These are phyloP conservation scores for Ogataea corticis DNA, from an alignment of 805 yeast species.

Conservation along the genomic window DNA sequence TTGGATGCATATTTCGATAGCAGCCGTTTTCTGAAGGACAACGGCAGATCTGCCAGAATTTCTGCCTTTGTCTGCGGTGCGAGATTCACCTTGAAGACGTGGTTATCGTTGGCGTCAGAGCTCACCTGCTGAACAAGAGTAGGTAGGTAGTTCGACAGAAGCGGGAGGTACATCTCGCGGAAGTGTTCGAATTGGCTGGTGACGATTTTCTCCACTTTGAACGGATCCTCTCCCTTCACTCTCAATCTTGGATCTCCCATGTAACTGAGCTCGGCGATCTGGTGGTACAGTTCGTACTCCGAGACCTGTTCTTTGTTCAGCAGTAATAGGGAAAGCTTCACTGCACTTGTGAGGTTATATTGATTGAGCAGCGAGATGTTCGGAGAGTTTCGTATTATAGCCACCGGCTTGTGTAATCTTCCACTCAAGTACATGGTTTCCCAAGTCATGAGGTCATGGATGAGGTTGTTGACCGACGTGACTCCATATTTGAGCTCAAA, in stretches of 20 bases:
- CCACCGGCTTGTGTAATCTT: constrained; percentile 90
- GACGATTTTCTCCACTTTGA: constrained; percentile 85
- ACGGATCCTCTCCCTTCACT: constrained; percentile 89
- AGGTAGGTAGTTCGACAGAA: constrained; percentile 45
- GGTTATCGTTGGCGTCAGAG: constrained; percentile 21
- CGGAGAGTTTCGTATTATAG: constrained; percentile 64
- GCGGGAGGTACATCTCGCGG: constrained; percentile 71
- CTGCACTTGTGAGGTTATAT: constrained; percentile 74
- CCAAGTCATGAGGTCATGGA: constrained; percentile 82
- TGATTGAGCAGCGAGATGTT: constrained; percentile 68
- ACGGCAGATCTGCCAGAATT: constrained; percentile 52
- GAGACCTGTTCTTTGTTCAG: constrained; percentile 39
- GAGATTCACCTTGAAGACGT: constrained; percentile 30
- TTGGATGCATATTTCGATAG: constrained; percentile 28
- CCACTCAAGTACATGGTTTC: constrained; percentile 85
- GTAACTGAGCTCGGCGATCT: constrained; percentile 79
- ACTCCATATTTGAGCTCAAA: constrained; percentile 79
- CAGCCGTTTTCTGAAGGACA: constrained; percentile 44
- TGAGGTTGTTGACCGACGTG: constrained; percentile 59
- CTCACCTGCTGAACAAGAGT: constrained; percentile 25
- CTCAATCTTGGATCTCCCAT: constrained; percentile 87
- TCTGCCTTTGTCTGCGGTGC: constrained; percentile 39
- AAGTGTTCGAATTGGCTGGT: constrained; percentile 70
- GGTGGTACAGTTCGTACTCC: constrained; percentile 60
- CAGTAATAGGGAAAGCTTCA: constrained; percentile 63